Evolutionary conservation across 441 rosid species (phyloP).

Genomic region (Populus hybrid): DNA sequence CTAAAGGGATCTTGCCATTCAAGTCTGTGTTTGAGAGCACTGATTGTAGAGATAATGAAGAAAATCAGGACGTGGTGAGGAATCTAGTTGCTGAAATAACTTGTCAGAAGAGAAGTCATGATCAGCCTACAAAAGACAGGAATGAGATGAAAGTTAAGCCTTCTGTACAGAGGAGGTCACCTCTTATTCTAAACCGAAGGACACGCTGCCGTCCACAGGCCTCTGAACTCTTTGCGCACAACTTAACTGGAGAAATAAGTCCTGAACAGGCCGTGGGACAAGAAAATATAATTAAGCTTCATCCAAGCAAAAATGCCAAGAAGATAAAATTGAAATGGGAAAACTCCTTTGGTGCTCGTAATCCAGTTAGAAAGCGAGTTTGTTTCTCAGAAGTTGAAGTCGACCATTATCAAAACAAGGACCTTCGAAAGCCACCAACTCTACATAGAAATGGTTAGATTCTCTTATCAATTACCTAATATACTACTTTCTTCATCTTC

Average conservation of each 20-base stretch:
- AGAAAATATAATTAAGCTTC: conserved; percentile 21
- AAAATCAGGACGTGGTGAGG: conserved; percentile 13
- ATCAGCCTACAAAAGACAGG: conserved; percentile 24
- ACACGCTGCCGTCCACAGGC: conserved; percentile 25
- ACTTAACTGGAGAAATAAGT: conserved; percentile 19
- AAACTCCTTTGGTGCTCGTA: background rate
- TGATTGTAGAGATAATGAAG: conserved; percentile 17
- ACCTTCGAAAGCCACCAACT: conserved; percentile 16
- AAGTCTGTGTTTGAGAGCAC: conserved; percentile 15
- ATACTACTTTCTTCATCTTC: background rate
- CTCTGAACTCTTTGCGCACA: conserved; percentile 23
- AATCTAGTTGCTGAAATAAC: conserved; percentile 15
- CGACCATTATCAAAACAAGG: conserved; percentile 24
- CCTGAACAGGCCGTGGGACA: conserved; percentile 18
- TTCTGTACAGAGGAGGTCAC: conserved; percentile 26
- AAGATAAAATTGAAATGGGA: conserved; percentile 16
- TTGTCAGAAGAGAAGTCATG: conserved; percentile 12
- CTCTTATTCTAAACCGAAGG: conserved; percentile 30
- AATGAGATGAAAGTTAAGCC: conserved; percentile 25
- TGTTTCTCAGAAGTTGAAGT: conserved; percentile 34
- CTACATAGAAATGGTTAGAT: conserved; percentile 29
- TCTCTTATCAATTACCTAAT: background rate
- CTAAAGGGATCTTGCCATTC: conserved; percentile 16
- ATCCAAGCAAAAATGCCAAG: conserved; percentile 12
- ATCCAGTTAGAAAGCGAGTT: conserved; percentile 38